Conservation (phyloP, 2,329 filamentous ascomycete species). For the Aureobasidium zeae region DNA sequence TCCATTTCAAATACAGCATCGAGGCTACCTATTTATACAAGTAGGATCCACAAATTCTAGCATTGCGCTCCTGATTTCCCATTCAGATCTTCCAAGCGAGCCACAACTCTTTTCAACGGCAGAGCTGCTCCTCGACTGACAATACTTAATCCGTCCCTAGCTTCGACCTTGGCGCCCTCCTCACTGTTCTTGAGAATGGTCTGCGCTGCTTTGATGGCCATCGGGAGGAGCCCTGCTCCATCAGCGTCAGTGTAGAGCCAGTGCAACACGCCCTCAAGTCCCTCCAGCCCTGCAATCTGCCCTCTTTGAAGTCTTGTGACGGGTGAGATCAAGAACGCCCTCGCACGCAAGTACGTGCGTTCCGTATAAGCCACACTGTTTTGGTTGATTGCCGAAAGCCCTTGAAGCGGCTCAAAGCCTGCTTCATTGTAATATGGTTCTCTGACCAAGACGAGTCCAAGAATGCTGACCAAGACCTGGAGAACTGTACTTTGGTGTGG, state of each 20-base stretch:
- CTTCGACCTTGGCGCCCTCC: constrained; percentile 22
- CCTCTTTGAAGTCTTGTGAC: background rate
- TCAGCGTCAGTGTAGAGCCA: constrained; percentile 41
- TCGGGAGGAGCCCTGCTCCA: constrained; percentile 33
- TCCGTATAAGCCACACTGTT: constrained; percentile 45
- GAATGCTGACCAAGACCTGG: constrained; percentile 48
- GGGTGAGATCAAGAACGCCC: constrained; percentile 37
- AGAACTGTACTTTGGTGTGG: constrained; percentile 45
- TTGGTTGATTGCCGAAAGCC: constrained; percentile 33
- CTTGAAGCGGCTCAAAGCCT: constrained; percentile 46
- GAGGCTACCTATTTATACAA: no score
- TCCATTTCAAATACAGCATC: no score
- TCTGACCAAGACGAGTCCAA: constrained; percentile 49
- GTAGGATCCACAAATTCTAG: background rate
- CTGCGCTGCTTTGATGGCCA: constrained; percentile 36
- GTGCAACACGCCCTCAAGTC: constrained; percentile 43
- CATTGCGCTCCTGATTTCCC: background rate
- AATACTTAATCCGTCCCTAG: constrained; percentile 37
- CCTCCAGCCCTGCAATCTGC: constrained; percentile 25
- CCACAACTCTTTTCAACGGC: constrained; percentile 15
- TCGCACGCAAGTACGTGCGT: constrained; percentile 44
- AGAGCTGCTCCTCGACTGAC: constrained; percentile 40
- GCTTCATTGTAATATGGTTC: constrained; percentile 57
- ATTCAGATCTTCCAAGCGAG: constrained; percentile 10
- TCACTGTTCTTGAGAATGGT: constrained; percentile 35